phyloP scores from a whole-genome alignment of 106 monocot genomes.

The Allium sativum region DNA sequence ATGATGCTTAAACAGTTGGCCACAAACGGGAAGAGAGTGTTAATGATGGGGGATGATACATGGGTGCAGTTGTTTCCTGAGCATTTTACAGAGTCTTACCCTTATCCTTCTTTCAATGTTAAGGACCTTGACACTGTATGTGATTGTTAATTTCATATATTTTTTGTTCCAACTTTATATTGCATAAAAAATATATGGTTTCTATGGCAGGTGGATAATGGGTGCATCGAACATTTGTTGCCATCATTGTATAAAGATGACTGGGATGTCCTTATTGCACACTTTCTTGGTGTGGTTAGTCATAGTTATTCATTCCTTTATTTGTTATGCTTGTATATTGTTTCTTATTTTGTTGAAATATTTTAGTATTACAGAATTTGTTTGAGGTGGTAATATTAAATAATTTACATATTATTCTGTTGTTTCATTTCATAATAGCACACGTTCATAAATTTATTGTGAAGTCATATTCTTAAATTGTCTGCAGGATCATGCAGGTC shows the following conservation, averaged over 20 bases:
- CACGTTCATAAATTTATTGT: too few relatives aligned
- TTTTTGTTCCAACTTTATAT: neutral
- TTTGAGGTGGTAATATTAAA: too few relatives aligned
- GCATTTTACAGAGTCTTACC: conserved; percentile 62
- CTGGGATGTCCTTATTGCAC: conserved; percentile 98
- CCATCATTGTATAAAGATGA: conserved; percentile 77
- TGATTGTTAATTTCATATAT: neutral
- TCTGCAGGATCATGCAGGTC: conserved; percentile 91
- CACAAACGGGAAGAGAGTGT: conserved; percentile 85
- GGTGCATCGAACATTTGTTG: conserved; percentile 66
- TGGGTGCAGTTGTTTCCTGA: conserved; percentile 91
- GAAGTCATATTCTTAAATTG: neutral
- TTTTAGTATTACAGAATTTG: too few relatives aligned
- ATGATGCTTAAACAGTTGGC: conserved; percentile 36
- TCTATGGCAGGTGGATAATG: conserved; percentile 72
- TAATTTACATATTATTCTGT: too few relatives aligned
- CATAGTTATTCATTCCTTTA: neutral
- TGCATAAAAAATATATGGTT: too few relatives aligned
- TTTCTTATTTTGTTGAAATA: too few relatives aligned
- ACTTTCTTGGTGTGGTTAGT: conserved; percentile 97
- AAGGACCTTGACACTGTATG: conserved; percentile 97
- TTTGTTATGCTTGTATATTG: neutral
- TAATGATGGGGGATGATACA: conserved; percentile 99
- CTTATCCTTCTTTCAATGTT: conserved; percentile 97
- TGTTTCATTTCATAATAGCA: too few relatives aligned